A percentile compares a stretch with the other conserved stretches of the same genome.
Conservation (phyloP, 2,329 filamentous ascomycete species). For the Leptographium procerum region DNA sequence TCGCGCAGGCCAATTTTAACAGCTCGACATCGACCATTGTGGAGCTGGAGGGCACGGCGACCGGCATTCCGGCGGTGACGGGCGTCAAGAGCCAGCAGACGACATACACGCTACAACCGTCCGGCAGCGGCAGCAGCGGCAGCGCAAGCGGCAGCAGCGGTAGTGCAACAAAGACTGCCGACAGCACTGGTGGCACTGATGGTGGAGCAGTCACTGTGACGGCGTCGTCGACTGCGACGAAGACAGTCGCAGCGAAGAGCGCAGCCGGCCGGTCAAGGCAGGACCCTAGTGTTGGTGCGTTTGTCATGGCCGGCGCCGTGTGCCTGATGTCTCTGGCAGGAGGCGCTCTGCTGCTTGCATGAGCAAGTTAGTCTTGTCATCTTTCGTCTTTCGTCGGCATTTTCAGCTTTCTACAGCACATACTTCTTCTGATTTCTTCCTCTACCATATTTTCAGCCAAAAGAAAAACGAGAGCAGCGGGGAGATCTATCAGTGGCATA, state of each 20-base stretch:
- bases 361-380: background rate
- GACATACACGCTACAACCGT: background rate
- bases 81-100: constrained; percentile 29
- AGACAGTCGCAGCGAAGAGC: constrained; percentile 1
- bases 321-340: constrained; percentile 10
- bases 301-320: constrained; percentile 13
- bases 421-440: too few relatives aligned
- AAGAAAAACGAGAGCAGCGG: too few relatives aligned
- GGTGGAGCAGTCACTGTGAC: background rate
- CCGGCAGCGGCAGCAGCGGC: background rate
- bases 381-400: background rate
- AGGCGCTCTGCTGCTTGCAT: background rate
- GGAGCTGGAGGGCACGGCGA: constrained; percentile 28
- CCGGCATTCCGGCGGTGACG: constrained; percentile 28
- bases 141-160: background rate
- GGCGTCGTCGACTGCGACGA: constrained; percentile 5
- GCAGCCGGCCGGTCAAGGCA: constrained; percentile 8
- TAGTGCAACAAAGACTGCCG: background rate
- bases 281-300: constrained; percentile 5
- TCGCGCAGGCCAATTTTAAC: constrained; percentile 42
- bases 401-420: too few relatives aligned
- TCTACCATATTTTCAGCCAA: too few relatives aligned
- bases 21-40: constrained; percentile 31
- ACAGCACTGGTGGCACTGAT: background rate
- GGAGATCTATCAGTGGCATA: too few relatives aligned